Percentiles rank a stretch among this genome's conserved stretches.
Evolutionary conservation across 148 eudicot species (phyloP).

Genomic region (Gaultheria prostrata): DNA sequence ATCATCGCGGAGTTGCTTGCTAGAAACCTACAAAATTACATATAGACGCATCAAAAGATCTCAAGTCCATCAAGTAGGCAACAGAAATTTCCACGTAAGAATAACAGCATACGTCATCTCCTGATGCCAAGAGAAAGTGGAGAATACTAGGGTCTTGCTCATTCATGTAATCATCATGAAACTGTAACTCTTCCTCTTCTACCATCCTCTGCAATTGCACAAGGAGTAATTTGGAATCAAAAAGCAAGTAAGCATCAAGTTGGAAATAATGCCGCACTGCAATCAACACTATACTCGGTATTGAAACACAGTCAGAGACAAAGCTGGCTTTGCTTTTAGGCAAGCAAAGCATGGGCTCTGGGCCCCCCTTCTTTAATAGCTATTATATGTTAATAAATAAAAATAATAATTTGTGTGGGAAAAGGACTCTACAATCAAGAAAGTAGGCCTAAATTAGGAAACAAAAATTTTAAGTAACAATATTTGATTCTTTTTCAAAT

Average conservation of each 20-base stretch:
- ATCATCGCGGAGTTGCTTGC: conserved; percentile 99
- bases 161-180: conserved; percentile 95
- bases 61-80: conserved; percentile 13
- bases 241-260: conserved; percentile 6
- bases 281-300: not conserved
- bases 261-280: not conserved
- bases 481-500: not conserved
- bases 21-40: conserved; percentile 60
- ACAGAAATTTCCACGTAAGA: conserved; percentile 8
- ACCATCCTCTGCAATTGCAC: conserved; percentile 75
- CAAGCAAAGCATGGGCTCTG: not conserved
- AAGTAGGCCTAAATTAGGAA: not conserved
- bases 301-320: not conserved
- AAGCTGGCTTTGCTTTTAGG: not conserved
- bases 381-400: too few species aligned
- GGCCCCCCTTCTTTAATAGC: too few species aligned
- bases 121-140: conserved; percentile 94
- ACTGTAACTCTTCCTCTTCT: conserved; percentile 89
- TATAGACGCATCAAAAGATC: conserved; percentile 18
- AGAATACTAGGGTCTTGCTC: conserved; percentile 99
- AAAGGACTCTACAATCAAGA: not conserved
- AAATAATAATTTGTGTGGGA: not conserved
- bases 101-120: conserved; percentile 70
- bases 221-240: conserved; percentile 1
- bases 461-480: not conserved